Conservation (phyloP, 441 rosid species). For the Croton setiger region DNA sequence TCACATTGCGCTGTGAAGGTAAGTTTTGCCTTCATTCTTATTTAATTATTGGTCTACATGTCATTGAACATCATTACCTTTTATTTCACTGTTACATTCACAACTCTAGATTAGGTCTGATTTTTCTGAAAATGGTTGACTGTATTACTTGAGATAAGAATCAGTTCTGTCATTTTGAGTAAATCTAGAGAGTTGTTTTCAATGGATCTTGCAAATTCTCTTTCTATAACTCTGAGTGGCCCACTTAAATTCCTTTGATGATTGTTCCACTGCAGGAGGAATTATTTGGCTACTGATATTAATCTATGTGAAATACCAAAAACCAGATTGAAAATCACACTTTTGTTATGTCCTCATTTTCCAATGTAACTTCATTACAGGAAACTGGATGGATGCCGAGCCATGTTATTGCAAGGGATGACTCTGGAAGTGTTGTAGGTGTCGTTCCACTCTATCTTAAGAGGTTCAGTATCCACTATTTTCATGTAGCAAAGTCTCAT, state of each 20-base stretch:
- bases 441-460: constrained; percentile 94
- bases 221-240: not conserved
- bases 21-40: constrained; percentile 2
- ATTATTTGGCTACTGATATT: not conserved
- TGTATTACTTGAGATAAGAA: not conserved
- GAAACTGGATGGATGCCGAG: constrained; percentile 93
- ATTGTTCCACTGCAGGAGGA: not conserved
- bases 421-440: constrained; percentile 57
- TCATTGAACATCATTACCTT: not conserved
- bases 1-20: constrained; percentile 70
- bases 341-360: constrained; percentile 11
- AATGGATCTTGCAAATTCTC: not conserved
- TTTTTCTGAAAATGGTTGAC: not conserved
- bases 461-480: constrained; percentile 50
- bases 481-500: constrained; percentile 15
- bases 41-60: not conserved
- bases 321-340: not conserved
- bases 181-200: not conserved
- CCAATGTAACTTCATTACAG: constrained; percentile 34
- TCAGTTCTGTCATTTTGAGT: not conserved
- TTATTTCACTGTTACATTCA: not conserved
- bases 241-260: not conserved
- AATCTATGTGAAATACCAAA: not conserved
- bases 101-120: not conserved
- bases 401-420: constrained; percentile 83